These are phyloP conservation scores for Zychaea mexicana DNA, from an alignment of 371 early-diverging fungal species.

Conservation along the genomic window DNA sequence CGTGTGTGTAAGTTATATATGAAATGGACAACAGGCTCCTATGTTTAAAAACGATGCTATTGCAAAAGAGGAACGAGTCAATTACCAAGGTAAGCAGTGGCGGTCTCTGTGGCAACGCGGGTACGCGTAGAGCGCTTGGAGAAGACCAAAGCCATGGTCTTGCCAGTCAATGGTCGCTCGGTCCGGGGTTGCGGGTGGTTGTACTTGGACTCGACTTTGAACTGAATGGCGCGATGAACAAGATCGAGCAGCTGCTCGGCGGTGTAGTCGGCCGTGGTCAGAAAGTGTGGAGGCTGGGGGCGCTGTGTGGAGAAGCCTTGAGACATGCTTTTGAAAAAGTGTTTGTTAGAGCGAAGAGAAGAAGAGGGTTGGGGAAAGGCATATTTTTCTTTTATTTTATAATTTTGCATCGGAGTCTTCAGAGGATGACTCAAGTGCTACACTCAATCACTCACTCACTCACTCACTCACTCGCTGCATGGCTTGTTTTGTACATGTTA, in stretches of 20 bases:
- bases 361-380: neutral
- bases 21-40: neutral
- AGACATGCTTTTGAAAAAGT: slow-evolving; percentile 3
- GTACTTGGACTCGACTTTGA: slow-evolving; percentile 48
- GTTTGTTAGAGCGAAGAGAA: slow-evolving; percentile 1
- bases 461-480: no score
- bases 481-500: no score
- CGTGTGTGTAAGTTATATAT: neutral
- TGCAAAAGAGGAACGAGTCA: neutral
- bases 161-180: slow-evolving; percentile 67
- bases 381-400: slow-evolving; percentile 1
- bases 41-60: neutral
- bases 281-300: slow-evolving; percentile 47
- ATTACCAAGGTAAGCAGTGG: slow-evolving; percentile 79
- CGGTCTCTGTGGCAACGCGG: slow-evolving; percentile 93
- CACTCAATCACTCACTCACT: no score
- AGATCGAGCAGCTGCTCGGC: slow-evolving; percentile 48
- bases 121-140: slow-evolving; percentile 95
- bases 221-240: slow-evolving; percentile 41
- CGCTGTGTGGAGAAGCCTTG: slow-evolving; percentile 15
- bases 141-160: slow-evolving; percentile 87
- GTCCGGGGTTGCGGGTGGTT: slow-evolving; percentile 34
- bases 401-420: neutral
- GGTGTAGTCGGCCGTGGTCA: slow-evolving; percentile 52
- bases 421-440: no score